Base-by-base conservation (phyloP, 2,329 filamentous ascomycete genomes). In the Sporothrix schenckii region DNA sequence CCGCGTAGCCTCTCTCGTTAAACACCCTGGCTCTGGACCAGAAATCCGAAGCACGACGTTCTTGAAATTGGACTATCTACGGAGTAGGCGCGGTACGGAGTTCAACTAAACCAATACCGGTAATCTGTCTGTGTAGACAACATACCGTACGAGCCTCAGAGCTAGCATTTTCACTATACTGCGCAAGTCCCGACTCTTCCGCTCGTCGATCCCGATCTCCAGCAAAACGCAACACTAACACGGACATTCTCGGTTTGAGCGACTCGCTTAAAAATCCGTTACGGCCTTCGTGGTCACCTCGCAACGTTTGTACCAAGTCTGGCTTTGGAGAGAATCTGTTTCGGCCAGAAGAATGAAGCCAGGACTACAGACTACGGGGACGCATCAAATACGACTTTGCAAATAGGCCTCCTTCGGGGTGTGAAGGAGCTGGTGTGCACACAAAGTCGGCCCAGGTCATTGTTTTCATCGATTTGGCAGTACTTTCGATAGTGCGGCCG, bases 141-240 rank as follows among this genome's bases (percentile, higher is more conserved):
- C 16, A 50, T 19, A 5, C 14, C 11, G 5, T 49, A 49, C 13
- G 13, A 6, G 6, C 16, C n/a, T 9, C 5, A 50, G 5, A 50
- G n/a, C 49, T n/a, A 50, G 21, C 9, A 21, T 19, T 50, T 50
- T 50, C 49, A 10, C 49, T n/a, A 49, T 50, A 9, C 34, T 6
- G 6, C 4, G 16, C 21, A 63, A 41, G 34, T 61, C n/a, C 56
- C 56, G 56, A 61, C 56, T 61, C 21, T 44, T 61, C 34, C 56
- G 56, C 56, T 47, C 54, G 54, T 30, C 54, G 58, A 63, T 63
- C 58, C 58, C 39, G 58, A 27, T 21, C 24, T 47, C 39, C n/a
- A 47, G n/a, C 56, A 39, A 63, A 63, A 47, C 21, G 21, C 5
- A 47, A 21, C 39, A 63, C 21, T 63, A 47, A 47, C 58, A 47